phyloP scores from a whole-genome alignment of 2,329 filamentous ascomycete species.

The Aspergillus candidus region DNA sequence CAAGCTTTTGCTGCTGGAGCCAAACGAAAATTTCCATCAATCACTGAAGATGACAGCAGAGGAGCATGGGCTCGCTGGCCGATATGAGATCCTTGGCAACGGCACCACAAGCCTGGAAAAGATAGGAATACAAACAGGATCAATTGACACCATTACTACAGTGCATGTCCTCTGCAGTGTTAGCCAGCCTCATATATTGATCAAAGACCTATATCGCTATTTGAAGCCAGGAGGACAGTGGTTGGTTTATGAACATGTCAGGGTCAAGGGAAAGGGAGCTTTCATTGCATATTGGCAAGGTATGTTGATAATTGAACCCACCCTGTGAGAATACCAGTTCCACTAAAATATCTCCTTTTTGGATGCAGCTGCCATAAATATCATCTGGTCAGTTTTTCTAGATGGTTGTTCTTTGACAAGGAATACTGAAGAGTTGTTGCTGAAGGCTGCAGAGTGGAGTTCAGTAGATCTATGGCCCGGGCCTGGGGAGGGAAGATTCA shows the following conservation, averaged over 20 bases:
- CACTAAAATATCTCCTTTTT: too few relatives aligned
- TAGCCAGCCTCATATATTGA: background rate
- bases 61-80: background rate
- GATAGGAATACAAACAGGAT: constrained; percentile 1
- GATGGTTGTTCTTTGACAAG: too few relatives aligned
- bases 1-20: constrained; percentile 5
- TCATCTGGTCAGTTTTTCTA: too few relatives aligned
- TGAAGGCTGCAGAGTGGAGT: too few relatives aligned
- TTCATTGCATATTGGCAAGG: constrained; percentile 1
- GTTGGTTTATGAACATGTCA: constrained; percentile 8
- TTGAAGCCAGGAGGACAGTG: constrained; percentile 4
- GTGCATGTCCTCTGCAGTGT: constrained; percentile 8
- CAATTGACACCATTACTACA: constrained; percentile 4
- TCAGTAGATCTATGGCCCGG: too few relatives aligned
- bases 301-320: background rate
- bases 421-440: too few relatives aligned
- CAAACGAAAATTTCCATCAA: constrained; percentile 3
- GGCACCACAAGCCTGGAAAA: background rate
- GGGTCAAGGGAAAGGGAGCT: background rate
- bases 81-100: constrained; percentile 1
- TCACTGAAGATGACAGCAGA: background rate
- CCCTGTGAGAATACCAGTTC: background rate
- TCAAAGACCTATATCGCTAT: constrained; percentile 1
- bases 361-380: too few relatives aligned
- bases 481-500: too few relatives aligned